Evolutionary conservation across 805 yeast genomes (phyloP), one percentile per base, ranked within the genome.

Genomic region (Tetrapisispora fleetii): DNA sequence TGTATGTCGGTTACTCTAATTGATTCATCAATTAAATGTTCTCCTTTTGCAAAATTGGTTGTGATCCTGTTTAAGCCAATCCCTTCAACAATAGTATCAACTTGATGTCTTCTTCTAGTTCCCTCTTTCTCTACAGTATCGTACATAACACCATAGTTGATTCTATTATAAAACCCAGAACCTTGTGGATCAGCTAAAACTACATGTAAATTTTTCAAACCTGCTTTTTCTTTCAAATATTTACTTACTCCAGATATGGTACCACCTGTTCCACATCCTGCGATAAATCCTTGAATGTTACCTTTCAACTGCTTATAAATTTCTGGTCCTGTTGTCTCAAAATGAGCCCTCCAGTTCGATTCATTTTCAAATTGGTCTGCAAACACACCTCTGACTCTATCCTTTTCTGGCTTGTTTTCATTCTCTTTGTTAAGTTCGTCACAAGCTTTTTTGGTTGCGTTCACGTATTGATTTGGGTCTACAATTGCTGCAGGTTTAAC

Each of bases 201-300:
- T 1, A 83, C 76, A 41, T 67, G 70, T 0, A 83, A 59, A 0
- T 60, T 43, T 17, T 71, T 58, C 2, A 61, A 40, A 36, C 69
- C 62, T 46, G 71, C 76, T 58, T 78, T 85, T 47, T 73, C 78
- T 58, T 81, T 87, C 58, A 91, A 72, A 65, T 74, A 93, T 51
- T 74, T 74, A 3, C 95, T 78, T 28, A 89, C 89, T 48, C 99
- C 99, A n/a, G 95, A 74, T 42, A 91, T 87, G 1, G 99, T 93
- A 49, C 99, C 99, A 46, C 93, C 99, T 0, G 99, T 91, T 11
- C 99, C 99, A 33, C 95, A 85, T 0, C 98, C 98, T 2, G 91
- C 77, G 39, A 93, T 80, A 63, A 91, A 89, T 44, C 74, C 81
- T 62, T 88, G 95, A 9, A 91, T 58, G 1, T 69, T 53, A 14